Evolutionary conservation across 2,329 filamentous ascomycete genomes (phyloP).

Genomic region (Penicillium sp.): DNA sequence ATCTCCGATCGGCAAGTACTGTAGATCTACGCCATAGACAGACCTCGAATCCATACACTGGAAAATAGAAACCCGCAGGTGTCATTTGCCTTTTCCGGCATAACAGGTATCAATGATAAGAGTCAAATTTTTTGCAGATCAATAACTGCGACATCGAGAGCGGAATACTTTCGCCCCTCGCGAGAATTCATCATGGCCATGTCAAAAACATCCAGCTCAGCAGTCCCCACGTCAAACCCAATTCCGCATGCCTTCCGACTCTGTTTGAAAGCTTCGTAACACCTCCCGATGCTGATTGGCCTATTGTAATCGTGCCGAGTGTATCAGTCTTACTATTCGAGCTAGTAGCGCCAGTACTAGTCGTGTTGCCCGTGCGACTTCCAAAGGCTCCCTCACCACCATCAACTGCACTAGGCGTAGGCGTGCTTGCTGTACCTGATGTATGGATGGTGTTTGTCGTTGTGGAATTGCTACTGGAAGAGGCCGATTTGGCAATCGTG

Average conservation of each 20-base stretch:
- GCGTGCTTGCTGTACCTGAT: neutral
- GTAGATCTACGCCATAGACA: too few species aligned
- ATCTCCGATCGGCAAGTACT: too few species aligned
- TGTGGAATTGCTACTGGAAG: neutral
- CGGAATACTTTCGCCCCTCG: neutral
- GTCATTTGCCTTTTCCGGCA: too few species aligned
- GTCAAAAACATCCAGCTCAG: neutral
- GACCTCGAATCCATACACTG: too few species aligned
- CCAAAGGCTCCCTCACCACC: neutral
- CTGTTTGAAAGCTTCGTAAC: neutral
- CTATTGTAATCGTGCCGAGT: neutral
- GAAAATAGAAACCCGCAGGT: too few species aligned
- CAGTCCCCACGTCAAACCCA: neutral
- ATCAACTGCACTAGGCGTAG: neutral
- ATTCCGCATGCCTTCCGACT: neutral
- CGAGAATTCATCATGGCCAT: neutral
- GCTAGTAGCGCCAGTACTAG: neutral
- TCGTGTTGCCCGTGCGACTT: neutral
- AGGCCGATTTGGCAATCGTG: neutral
- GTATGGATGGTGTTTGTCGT: neutral
- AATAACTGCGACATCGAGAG: neutral
- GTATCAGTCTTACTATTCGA: neutral
- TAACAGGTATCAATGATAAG: neutral
- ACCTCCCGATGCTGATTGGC: neutral
- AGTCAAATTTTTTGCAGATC: neutral